phyloP scores from a whole-genome alignment of 768 basidiomycete genomes.

The Kwoniella europaea region DNA sequence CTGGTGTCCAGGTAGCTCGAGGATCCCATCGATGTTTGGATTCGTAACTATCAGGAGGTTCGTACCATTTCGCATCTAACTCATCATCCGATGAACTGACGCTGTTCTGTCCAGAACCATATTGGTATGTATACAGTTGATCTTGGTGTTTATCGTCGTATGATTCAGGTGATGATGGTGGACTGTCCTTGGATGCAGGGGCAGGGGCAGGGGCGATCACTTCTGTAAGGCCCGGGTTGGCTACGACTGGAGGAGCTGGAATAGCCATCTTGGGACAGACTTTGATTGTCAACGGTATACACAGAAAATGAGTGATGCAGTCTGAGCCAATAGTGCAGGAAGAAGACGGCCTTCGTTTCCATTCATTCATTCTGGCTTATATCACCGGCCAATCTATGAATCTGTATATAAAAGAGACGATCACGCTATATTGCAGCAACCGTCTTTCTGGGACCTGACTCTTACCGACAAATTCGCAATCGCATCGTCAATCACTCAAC shows the following conservation, averaged over 20 bases:
- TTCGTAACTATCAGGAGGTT: slow-evolving; percentile 40
- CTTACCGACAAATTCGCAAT: not conserved
- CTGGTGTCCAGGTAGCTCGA: slow-evolving; percentile 37
- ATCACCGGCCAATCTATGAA: too few relatives aligned
- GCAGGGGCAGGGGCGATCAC: slow-evolving; percentile 2
- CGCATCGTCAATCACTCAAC: too few relatives aligned
- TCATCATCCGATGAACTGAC: not conserved
- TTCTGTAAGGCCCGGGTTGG: not conserved
- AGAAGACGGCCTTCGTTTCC: too few relatives aligned
- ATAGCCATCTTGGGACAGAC: slow-evolving; percentile 5
- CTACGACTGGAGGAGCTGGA: slow-evolving; percentile 5
- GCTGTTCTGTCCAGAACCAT: not conserved
- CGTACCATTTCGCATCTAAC: slow-evolving; percentile 28
- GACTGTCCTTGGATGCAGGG: not conserved
- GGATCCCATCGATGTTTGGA: slow-evolving; percentile 45
- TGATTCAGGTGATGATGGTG: slow-evolving; percentile 2
- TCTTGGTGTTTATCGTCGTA: not conserved
- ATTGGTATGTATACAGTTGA: not conserved
- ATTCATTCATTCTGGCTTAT: too few relatives aligned
- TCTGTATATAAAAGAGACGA: not conserved
- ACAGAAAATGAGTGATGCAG: too few relatives aligned
- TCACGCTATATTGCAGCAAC: not conserved
- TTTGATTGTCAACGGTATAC: too few relatives aligned
- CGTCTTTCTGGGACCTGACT: not conserved
- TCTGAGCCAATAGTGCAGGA: too few relatives aligned